Percentiles rank a stretch among this genome's conserved stretches.
Conservation (phyloP, 2,329 filamentous ascomycete species). For the Capronia americana region DNA sequence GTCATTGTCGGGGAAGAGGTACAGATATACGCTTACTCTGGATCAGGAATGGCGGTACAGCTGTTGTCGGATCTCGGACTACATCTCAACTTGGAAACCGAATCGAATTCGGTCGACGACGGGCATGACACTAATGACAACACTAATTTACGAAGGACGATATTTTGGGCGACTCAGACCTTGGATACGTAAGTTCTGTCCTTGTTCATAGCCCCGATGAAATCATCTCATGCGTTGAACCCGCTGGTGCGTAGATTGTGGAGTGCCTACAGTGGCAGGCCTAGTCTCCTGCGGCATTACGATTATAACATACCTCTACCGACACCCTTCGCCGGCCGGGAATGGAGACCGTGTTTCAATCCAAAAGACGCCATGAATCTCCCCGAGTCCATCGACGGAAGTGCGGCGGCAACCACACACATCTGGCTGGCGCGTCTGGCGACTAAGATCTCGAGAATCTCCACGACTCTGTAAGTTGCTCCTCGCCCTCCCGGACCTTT, state of each 20-base stretch:
- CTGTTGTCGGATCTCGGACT: slow-evolving; percentile 45
- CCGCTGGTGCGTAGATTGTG: slow-evolving; percentile 6
- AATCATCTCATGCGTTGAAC: neutral
- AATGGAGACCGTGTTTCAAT: neutral
- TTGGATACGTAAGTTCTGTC: no score
- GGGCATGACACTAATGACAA: neutral
- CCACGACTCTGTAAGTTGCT: slow-evolving; percentile 3
- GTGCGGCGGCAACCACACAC: no score
- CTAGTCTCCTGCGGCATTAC: neutral
- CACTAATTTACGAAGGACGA: neutral
- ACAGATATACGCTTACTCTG: neutral
- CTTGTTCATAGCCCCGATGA: neutral
- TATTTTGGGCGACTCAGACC: neutral
- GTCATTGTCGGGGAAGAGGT: neutral
- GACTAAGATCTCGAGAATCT: slow-evolving; percentile 4
- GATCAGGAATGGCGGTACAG: slow-evolving; percentile 53
- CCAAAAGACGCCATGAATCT: neutral
- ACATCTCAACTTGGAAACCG: neutral
- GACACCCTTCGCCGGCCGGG: slow-evolving; percentile 5
- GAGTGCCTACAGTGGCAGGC: slow-evolving; percentile 19
- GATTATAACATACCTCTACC: neutral
- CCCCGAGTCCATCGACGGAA: no score
- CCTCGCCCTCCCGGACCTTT: neutral
- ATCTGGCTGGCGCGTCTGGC: neutral
- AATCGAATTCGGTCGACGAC: neutral